phyloP scores from a whole-genome alignment of 495 filamentous ascomycete species.

The Neurospora tetrasperma region DNA sequence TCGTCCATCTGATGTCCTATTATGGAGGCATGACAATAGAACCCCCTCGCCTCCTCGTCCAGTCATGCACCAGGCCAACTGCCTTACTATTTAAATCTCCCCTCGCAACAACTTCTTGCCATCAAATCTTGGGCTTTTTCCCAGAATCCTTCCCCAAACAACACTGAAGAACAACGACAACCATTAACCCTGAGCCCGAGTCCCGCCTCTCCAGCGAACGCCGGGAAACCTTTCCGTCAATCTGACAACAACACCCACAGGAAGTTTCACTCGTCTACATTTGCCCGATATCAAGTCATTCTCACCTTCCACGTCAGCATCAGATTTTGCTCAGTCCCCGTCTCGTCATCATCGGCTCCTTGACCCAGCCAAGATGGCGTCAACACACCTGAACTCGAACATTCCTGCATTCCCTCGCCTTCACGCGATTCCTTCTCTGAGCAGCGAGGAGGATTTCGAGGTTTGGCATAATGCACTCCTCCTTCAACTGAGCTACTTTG shows the following conservation, averaged over 20 bases:
- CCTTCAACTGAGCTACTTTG: background rate
- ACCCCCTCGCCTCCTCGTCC: background rate
- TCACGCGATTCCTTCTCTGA: background rate
- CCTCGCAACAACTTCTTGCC: background rate
- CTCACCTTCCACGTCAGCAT: background rate
- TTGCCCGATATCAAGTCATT: background rate
- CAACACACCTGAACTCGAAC: background rate
- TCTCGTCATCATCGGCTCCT: background rate
- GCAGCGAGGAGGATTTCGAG: background rate
- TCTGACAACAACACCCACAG: background rate
- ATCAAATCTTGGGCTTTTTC: background rate
- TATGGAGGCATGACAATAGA: background rate
- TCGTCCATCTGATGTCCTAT: background rate
- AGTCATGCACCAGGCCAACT: background rate
- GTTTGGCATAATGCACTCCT: background rate
- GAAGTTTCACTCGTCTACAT: background rate
- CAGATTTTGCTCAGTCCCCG: background rate
- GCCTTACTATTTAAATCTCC: background rate
- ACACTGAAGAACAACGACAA: background rate
- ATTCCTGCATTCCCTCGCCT: background rate
- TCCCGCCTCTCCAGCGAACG: background rate
- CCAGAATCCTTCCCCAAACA: background rate
- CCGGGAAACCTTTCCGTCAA: background rate
- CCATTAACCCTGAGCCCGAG: too few relatives aligned
- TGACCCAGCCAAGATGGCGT: background rate